phyloP scores from a whole-genome alignment of 1,284 basidiomycete species.

The Tilletia setariae region DNA sequence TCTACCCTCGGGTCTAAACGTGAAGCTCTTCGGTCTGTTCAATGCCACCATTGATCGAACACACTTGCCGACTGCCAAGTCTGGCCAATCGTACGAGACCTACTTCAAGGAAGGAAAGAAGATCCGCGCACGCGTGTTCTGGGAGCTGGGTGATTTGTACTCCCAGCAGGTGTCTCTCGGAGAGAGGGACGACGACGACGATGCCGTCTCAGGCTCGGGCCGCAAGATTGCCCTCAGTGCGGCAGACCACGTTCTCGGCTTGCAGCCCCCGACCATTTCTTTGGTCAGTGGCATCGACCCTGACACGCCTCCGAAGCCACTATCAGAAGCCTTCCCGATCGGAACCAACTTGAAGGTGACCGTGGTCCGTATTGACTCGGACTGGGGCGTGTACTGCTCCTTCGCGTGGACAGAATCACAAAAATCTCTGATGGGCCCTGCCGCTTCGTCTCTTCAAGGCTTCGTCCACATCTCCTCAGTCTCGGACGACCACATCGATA shows the following conservation, averaged over 20 bases:
- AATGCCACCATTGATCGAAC: slow-evolving; percentile 83
- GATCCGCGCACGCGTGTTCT: slow-evolving; percentile 80
- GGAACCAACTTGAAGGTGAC: slow-evolving; percentile 37
- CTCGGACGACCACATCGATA: slow-evolving; percentile 82
- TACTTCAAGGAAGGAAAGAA: slow-evolving; percentile 63
- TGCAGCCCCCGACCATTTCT: slow-evolving; percentile 31
- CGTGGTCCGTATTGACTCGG: slow-evolving; percentile 37
- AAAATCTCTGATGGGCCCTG: not conserved
- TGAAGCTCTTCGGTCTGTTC: slow-evolving; percentile 90
- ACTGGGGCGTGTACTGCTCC: slow-evolving; percentile 47
- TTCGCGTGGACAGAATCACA: not conserved
- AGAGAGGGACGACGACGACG: slow-evolving; percentile 30
- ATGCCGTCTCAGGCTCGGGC: not conserved
- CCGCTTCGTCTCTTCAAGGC: slow-evolving; percentile 24
- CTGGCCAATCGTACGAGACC: slow-evolving; percentile 18
- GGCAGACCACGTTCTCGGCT: slow-evolving; percentile 38
- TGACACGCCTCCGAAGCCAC: slow-evolving; percentile 17
- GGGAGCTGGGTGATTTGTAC: slow-evolving; percentile 55
- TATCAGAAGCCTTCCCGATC: slow-evolving; percentile 42
- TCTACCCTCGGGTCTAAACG: slow-evolving; percentile 74
- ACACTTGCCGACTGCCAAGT: slow-evolving; percentile 63
- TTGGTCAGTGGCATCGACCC: slow-evolving; percentile 14
- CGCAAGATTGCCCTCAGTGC: slow-evolving; percentile 47
- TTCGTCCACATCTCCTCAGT: slow-evolving; percentile 73
- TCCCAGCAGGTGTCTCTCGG: slow-evolving; percentile 1